Evolutionary conservation across 1,284 basidiomycete genomes (phyloP).

Genomic region (Gomphus sp.): DNA sequence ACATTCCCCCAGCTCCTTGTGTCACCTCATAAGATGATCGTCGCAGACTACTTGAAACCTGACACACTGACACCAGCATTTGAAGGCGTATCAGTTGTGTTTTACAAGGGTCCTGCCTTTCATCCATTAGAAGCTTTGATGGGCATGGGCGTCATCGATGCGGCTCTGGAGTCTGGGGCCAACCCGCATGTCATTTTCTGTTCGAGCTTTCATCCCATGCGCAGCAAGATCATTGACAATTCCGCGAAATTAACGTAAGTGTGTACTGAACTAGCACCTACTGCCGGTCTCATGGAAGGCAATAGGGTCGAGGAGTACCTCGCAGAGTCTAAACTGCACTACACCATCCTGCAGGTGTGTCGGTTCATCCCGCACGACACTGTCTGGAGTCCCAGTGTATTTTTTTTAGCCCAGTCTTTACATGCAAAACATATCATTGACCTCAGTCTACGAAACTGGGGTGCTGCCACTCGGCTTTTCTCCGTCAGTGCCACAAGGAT

Average conservation of each 20-base stretch:
- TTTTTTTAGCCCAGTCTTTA: constrained; percentile 21
- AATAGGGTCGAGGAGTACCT: constrained; percentile 25
- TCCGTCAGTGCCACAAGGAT: constrained; percentile 20
- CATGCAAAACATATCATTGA: constrained; percentile 24
- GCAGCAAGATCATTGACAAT: constrained; percentile 24
- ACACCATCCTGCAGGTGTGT: constrained; percentile 24
- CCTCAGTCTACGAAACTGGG: constrained; percentile 10
- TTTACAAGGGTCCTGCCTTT: constrained; percentile 24
- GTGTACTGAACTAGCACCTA: neutral
- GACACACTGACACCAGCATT: constrained; percentile 20
- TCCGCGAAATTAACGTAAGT: constrained; percentile 22
- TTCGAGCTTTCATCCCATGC: constrained; percentile 23
- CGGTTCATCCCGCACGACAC: neutral
- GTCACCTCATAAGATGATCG: constrained; percentile 14
- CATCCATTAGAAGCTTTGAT: constrained; percentile 22
- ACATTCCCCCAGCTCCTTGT: neutral
- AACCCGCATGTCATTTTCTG: constrained; percentile 29
- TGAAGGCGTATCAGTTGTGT: constrained; percentile 20
- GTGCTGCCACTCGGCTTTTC: constrained; percentile 17
- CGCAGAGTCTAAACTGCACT: constrained; percentile 23
- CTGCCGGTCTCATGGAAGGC: neutral
- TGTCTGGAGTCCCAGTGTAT: neutral
- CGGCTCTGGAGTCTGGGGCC: constrained; percentile 24
- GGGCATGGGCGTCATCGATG: constrained; percentile 29
- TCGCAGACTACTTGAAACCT: constrained; percentile 22